phyloP scores from a whole-genome alignment of 176 grass and related monocot species.

The Pharus latifolius region DNA sequence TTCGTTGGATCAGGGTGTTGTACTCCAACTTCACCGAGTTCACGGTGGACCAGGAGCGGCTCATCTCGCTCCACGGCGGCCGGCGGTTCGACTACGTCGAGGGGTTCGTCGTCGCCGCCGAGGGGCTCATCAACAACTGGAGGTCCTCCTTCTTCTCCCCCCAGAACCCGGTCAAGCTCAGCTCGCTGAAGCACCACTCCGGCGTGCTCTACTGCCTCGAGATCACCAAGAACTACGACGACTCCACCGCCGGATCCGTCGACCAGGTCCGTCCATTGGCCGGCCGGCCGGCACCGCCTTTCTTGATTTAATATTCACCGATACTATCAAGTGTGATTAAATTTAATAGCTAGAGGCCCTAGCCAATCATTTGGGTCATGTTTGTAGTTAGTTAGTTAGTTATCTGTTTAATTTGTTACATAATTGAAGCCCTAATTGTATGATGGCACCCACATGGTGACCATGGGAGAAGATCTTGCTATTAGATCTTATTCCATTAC shows the following conservation, averaged over 20 bases:
- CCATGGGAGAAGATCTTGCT: slow-evolving; percentile 28
- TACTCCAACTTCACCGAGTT: slow-evolving; percentile 85
- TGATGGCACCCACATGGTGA: slow-evolving; percentile 25
- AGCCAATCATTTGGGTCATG: slow-evolving; percentile 35
- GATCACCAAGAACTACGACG: slow-evolving; percentile 85
- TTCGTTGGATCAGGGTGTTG: slow-evolving; percentile 82
- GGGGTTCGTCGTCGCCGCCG: slow-evolving; percentile 84
- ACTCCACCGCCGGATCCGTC: slow-evolving; percentile 41
- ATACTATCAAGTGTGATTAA: no score
- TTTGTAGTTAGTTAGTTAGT: slow-evolving; percentile 23
- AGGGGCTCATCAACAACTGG: slow-evolving; percentile 98
- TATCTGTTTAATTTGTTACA: background rate
- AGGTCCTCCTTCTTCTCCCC: slow-evolving; percentile 98
- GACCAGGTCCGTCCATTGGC: slow-evolving; percentile 50
- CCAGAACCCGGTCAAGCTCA: slow-evolving; percentile 80
- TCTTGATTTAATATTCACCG: background rate
- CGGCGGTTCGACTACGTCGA: slow-evolving; percentile 85
- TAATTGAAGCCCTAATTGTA: background rate
- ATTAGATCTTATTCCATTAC: slow-evolving; percentile 56
- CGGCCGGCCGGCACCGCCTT: background rate
- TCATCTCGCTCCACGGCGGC: slow-evolving; percentile 42
- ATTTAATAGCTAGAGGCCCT: background rate
- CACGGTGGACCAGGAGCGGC: slow-evolving; percentile 69
- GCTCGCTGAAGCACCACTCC: slow-evolving; percentile 50
- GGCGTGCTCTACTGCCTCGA: slow-evolving; percentile 87